phyloP scores from a whole-genome alignment of 768 basidiomycete species.

The Boletellus ananas region DNA sequence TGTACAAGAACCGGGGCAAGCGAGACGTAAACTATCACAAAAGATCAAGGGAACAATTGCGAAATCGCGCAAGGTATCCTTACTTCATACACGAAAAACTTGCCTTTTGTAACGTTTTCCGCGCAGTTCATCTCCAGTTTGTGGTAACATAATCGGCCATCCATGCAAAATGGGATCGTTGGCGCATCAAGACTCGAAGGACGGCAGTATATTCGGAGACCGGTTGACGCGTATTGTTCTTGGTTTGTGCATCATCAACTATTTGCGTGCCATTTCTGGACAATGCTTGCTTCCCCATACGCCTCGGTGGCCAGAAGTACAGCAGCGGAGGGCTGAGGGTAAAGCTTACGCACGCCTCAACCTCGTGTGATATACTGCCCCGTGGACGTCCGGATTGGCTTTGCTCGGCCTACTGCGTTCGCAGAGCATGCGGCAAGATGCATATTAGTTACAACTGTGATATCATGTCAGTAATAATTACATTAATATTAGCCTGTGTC shows the following conservation, averaged over 20 bases:
- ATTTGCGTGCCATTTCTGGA: conserved; percentile 22
- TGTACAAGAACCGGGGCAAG: conserved; percentile 9
- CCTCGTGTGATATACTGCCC: conserved; percentile 1
- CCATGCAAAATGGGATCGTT: conserved; percentile 2
- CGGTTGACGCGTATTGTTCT: conserved; percentile 10
- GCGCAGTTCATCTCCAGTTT: conserved; percentile 21
- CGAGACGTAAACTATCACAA: conserved; percentile 15
- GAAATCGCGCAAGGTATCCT: conserved; percentile 24
- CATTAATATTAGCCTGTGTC: conserved; percentile 24
- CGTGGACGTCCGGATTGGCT: conserved; percentile 6
- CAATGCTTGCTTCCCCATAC: conserved; percentile 6
- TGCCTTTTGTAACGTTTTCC: conserved; percentile 20
- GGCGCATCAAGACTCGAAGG: conserved; percentile 1
- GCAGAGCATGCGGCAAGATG: conserved; percentile 13
- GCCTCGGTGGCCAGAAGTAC: conserved; percentile 7
- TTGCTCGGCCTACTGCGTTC: conserved; percentile 22
- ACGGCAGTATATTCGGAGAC: conserved; percentile 9
- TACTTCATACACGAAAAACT: conserved; percentile 7
- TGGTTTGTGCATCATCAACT: conserved; percentile 16
- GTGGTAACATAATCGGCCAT: conserved; percentile 13
- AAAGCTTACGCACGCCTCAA: conserved; percentile 8
- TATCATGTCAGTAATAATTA: conserved; percentile 28
- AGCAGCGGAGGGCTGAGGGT: conserved; percentile 6
- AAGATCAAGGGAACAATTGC: conserved; percentile 18
- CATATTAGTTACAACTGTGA: conserved; percentile 24